Conservation (phyloP, 768 basidiomycete genomes). For the Mycena belliarum region DNA sequence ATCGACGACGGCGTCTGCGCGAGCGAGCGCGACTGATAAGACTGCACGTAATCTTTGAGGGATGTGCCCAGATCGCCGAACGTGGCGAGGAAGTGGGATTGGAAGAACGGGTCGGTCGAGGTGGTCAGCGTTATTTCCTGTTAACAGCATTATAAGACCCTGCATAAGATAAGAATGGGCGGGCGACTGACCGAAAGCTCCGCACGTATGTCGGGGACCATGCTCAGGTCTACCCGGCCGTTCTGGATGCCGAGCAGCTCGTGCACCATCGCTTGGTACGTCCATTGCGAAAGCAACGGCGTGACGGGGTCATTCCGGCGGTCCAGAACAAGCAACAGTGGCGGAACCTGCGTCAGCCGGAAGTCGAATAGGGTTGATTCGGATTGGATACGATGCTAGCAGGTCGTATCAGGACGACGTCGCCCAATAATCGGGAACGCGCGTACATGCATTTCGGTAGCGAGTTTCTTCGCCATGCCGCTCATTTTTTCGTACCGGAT, state of each 20-base stretch:
- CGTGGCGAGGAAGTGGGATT: constrained; percentile 85
- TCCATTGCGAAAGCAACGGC: constrained; percentile 96
- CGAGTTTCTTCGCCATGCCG: constrained; percentile 87
- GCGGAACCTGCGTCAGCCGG: constrained; percentile 82
- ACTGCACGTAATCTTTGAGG: constrained; percentile 89
- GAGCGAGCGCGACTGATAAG: constrained; percentile 84
- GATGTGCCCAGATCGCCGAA: constrained; percentile 96
- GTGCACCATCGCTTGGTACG: constrained; percentile 99
- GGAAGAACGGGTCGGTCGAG: constrained; percentile 91
- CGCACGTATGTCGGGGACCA: constrained; percentile 82
- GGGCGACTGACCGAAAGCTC: constrained; percentile 72
- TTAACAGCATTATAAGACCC: not conserved
- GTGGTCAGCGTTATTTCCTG: constrained; percentile 95
- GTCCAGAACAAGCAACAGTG: constrained; percentile 89
- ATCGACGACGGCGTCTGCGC: constrained; percentile 78
- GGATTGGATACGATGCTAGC: constrained; percentile 74
- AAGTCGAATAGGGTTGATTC: constrained; percentile 92
- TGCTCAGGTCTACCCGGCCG: constrained; percentile 82
- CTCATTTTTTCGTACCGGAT: constrained; percentile 96
- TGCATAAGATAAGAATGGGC: not conserved
- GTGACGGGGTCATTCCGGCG: constrained; percentile 97
- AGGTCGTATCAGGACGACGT: not conserved
- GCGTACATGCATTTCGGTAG: constrained; percentile 78
- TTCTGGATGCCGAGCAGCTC: constrained; percentile 93
- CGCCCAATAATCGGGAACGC: not conserved